phyloP scores from a whole-genome alignment of 169 alveolate species.

The Cryptosporidium ryanae region DNA sequence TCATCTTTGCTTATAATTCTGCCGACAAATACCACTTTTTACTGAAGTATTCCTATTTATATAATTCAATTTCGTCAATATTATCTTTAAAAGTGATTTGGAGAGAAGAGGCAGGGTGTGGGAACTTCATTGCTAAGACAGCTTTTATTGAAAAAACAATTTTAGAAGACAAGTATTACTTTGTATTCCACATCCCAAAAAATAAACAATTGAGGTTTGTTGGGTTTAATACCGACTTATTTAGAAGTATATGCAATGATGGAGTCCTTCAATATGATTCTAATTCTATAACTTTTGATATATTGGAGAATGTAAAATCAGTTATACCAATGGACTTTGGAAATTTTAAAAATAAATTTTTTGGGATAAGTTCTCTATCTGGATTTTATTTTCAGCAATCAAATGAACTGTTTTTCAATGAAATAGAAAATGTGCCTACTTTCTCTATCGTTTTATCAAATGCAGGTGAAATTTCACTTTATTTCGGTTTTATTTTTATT shows the following conservation, averaged over 20 bases:
- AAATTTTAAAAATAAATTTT: constrained; percentile 1
- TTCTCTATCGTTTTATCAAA: constrained; percentile 1
- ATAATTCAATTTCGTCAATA: not conserved
- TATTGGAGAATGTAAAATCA: constrained; percentile 1
- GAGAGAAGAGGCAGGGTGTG: constrained; percentile 16
- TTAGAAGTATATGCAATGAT: constrained; percentile 19
- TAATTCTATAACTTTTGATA: not conserved
- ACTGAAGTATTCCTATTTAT: not conserved
- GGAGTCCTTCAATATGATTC: not conserved
- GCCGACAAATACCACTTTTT: constrained; percentile 18
- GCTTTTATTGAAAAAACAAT: constrained; percentile 20
- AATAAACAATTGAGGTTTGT: not conserved
- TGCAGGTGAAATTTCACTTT: constrained; percentile 14
- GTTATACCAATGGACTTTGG: constrained; percentile 33
- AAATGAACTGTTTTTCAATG: constrained; percentile 2
- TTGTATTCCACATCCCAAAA: constrained; percentile 22
- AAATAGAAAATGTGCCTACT: constrained; percentile 9
- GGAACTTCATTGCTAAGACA: constrained; percentile 1
- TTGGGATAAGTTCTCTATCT: constrained; percentile 21
- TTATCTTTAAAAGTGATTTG: not conserved
- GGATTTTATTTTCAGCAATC: constrained; percentile 21
- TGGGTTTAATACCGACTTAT: not conserved
- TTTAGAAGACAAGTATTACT: not conserved
- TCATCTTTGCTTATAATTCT: constrained; percentile 25
- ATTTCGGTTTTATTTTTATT: constrained; percentile 20